Evolutionary conservation across 2,329 filamentous ascomycete genomes (phyloP).

Genomic region (Beauveria sp.): DNA sequence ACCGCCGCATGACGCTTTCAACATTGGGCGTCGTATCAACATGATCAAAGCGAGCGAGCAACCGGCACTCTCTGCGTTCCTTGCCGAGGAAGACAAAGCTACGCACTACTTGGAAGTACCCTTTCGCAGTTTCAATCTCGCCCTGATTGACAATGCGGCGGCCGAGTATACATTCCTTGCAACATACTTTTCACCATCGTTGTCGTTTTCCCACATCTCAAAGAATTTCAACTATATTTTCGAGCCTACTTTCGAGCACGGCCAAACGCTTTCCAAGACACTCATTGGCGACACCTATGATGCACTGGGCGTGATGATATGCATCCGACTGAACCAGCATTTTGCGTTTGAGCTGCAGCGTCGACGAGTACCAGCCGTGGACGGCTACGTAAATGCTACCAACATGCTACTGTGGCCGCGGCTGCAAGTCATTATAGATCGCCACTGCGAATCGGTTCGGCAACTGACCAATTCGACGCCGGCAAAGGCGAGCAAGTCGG

Average conservation of each 20-base stretch:
- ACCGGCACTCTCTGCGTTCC: constrained; percentile 73
- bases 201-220: constrained; percentile 69
- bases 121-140: constrained; percentile 92
- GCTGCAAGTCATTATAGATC: constrained; percentile 88
- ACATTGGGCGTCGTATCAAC: constrained; percentile 78
- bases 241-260: constrained; percentile 79
- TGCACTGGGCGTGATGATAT: constrained; percentile 79
- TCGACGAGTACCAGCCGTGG: constrained; percentile 79
- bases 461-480: constrained; percentile 47
- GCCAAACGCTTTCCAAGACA: constrained; percentile 65
- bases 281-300: constrained; percentile 74
- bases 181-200: constrained; percentile 74
- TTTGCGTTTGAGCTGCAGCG: constrained; percentile 91
- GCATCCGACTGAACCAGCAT: constrained; percentile 87
- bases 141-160: constrained; percentile 85
- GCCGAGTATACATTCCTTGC: constrained; percentile 93
- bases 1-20: constrained; percentile 76
- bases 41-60: constrained; percentile 67
- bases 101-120: constrained; percentile 83
- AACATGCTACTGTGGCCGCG: constrained; percentile 96
- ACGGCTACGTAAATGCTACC: constrained; percentile 87
- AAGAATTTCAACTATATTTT: constrained; percentile 84
- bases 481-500: constrained; percentile 32
- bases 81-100: constrained; percentile 82
- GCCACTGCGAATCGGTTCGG: constrained; percentile 81